Evolutionary conservation across 1,139 yeast species (phyloP).

Genomic region (Candida mesenterica): DNA sequence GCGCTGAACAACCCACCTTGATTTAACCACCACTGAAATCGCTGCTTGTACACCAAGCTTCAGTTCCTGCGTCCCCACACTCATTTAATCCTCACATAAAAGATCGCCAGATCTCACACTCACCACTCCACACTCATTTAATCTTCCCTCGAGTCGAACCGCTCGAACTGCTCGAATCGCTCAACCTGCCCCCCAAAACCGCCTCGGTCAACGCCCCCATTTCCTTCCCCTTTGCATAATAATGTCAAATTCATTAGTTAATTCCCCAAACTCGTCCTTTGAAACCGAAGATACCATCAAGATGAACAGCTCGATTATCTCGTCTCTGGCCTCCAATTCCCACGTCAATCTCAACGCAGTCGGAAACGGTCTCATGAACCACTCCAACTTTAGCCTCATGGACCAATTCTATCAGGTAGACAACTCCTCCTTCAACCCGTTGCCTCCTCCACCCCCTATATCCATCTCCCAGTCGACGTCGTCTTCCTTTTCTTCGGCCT

Average conservation of each 20-base stretch:
- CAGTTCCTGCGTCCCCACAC: too few species aligned
- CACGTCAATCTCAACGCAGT: constrained; percentile 5
- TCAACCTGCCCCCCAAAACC: too few species aligned
- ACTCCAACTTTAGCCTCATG: constrained; percentile 4
- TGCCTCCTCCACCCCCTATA: constrained; percentile 26
- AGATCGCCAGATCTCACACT: too few species aligned
- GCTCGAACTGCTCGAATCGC: too few species aligned
- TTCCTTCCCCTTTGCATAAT: not conserved
- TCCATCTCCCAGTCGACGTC: constrained; percentile 8
- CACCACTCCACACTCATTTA: not conserved
- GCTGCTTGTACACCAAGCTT: too few species aligned
- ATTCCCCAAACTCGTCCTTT: constrained; percentile 21
- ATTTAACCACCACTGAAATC: not conserved
- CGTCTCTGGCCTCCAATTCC: constrained; percentile 15
- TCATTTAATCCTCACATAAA: too few species aligned
- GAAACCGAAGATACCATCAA: constrained; percentile 28
- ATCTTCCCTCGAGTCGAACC: too few species aligned
- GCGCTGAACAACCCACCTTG: not conserved
- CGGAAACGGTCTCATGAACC: constrained; percentile 6
- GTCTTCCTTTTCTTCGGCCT: constrained; percentile 9
- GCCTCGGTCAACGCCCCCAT: not conserved
- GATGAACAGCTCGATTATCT: constrained; percentile 20
- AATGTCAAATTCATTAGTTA: constrained; percentile 18
- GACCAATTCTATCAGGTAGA: constrained; percentile 14
- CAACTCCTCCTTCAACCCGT: constrained; percentile 16